Evolutionary conservation across 2,329 filamentous ascomycete species (phyloP).

Genomic region (Fusarium mangiferae): DNA sequence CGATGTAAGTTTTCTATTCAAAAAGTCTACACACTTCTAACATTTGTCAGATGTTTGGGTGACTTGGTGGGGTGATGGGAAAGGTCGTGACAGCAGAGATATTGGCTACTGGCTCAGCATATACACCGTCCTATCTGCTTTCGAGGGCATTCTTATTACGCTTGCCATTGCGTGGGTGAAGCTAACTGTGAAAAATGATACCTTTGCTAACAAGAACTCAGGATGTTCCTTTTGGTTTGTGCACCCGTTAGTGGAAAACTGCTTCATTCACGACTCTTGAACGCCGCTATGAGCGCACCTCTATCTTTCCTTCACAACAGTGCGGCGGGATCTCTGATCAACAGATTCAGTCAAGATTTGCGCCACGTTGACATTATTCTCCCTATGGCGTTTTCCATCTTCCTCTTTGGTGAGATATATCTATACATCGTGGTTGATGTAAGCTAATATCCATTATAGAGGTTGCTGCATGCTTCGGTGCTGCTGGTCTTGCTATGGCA

Average conservation of each 20-base stretch:
- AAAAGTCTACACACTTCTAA: background rate
- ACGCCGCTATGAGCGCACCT: slow-evolving; percentile 43
- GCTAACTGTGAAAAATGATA: accelerated
- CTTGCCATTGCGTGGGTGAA: slow-evolving; percentile 42
- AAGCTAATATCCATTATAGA: slow-evolving; percentile 29
- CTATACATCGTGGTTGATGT: background rate
- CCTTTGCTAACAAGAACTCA: slow-evolving; percentile 17
- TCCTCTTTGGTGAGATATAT: slow-evolving; percentile 40
- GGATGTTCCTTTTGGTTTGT: slow-evolving; percentile 42
- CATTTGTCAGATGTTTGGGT: slow-evolving; percentile 42
- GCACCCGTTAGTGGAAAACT: slow-evolving; percentile 41
- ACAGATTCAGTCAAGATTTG: slow-evolving; percentile 56
- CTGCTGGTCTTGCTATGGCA: slow-evolving; percentile 56
- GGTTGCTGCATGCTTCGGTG: slow-evolving; percentile 51
- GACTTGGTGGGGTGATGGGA: slow-evolving; percentile 48
- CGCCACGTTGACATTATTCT: slow-evolving; percentile 53
- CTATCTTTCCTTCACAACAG: slow-evolving; percentile 44
- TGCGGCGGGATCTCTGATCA: slow-evolving; percentile 44
- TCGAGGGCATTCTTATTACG: slow-evolving; percentile 40
- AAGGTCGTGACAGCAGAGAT: slow-evolving; percentile 38
- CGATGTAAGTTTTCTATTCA: slow-evolving; percentile 33
- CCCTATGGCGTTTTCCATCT: slow-evolving; percentile 42
- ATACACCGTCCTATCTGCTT: slow-evolving; percentile 39
- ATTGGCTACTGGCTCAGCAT: slow-evolving; percentile 47
- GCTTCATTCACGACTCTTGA: slow-evolving; percentile 40